phyloP scores from a whole-genome alignment of 164 flowering plant species.

The Houttuynia cordata region DNA sequence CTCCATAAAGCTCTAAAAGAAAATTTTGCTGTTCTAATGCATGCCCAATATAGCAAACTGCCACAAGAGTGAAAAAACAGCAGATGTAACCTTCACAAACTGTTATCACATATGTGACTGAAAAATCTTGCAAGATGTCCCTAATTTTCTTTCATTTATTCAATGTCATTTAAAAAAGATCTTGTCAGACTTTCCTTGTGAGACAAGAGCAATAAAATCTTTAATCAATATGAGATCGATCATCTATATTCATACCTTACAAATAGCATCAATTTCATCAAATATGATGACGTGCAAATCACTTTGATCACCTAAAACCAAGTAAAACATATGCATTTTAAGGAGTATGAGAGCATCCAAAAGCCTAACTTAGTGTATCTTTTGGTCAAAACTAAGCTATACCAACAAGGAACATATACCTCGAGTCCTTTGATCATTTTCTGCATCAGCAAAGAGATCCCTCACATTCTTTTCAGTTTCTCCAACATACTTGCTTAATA shows the following conservation, averaged over 20 bases:
- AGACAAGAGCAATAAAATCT: background rate
- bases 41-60: too few relatives aligned
- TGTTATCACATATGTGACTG: too few relatives aligned
- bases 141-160: too few relatives aligned
- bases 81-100: too few relatives aligned
- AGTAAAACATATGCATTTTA: background rate
- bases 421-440: constrained; percentile 43
- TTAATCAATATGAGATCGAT: background rate
- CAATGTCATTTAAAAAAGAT: too few relatives aligned
- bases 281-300: constrained; percentile 72
- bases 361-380: too few relatives aligned
- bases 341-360: background rate
- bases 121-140: too few relatives aligned
- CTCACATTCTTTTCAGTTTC: constrained; percentile 66
- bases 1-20: too few relatives aligned
- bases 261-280: constrained; percentile 80
- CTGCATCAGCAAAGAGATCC: constrained; percentile 74
- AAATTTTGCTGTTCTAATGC: too few relatives aligned
- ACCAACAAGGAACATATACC: constrained; percentile 16
- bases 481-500: constrained; percentile 63
- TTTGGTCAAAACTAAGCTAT: too few relatives aligned
- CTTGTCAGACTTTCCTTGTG: too few relatives aligned
- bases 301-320: constrained; percentile 53
- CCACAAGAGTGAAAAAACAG: too few relatives aligned
- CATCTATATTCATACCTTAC: constrained; percentile 33